Percentiles rank a stretch among this genome's conserved stretches.
Conservation (phyloP, 2,329 filamentous ascomycete species). For the Ceratocystis variospora region DNA sequence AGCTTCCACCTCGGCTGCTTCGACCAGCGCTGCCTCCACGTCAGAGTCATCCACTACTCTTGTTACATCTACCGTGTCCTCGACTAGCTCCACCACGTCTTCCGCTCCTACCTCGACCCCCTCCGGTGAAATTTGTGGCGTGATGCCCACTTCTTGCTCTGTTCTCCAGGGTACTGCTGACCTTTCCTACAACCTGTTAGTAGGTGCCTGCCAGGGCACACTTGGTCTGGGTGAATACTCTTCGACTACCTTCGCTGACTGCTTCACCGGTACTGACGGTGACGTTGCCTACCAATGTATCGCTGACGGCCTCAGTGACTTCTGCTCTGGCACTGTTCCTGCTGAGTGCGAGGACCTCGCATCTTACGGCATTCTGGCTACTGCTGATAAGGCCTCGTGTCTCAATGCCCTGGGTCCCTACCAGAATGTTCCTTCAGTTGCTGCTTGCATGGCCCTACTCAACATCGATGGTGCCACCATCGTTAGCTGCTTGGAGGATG, state of each 20-base stretch:
- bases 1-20: too few species aligned
- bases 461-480: slow-evolving; percentile 4
- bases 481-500: slow-evolving; percentile 11
- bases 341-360: slow-evolving; percentile 1
- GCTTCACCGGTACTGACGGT: slow-evolving; percentile 5
- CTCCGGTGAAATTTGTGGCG: not conserved
- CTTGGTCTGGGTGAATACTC: slow-evolving; percentile 6
- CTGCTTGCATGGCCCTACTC: slow-evolving; percentile 5
- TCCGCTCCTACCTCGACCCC: not conserved
- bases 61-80: not conserved
- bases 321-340: slow-evolving; percentile 5
- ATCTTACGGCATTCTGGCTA: slow-evolving; percentile 1
- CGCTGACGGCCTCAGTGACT: not conserved
- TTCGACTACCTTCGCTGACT: not conserved
- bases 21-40: too few species aligned
- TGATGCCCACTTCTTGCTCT: slow-evolving; percentile 10
- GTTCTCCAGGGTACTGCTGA: not conserved
- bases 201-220: slow-evolving; percentile 6
- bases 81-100: not conserved
- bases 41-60: not conserved
- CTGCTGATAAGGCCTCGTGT: not conserved
- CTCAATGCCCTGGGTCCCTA: slow-evolving; percentile 10
- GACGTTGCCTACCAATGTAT: slow-evolving; percentile 12
- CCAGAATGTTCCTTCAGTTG: not conserved
- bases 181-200: not conserved